Conservation (phyloP, 2,329 filamentous ascomycete genomes). For the Fusarium sp. region DNA sequence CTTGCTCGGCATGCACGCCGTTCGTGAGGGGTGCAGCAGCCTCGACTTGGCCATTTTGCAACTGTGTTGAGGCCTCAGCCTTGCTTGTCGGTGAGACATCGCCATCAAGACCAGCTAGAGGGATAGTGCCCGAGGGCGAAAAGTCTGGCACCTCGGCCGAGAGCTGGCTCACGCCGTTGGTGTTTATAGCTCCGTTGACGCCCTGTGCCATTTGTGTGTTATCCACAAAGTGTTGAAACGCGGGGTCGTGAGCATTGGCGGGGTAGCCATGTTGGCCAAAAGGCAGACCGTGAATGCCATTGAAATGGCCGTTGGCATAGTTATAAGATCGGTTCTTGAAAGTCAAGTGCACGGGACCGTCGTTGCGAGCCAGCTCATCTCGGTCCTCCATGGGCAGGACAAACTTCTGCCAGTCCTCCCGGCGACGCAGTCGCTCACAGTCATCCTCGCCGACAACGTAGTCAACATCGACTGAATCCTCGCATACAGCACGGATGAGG, state of each 20-base stretch:
- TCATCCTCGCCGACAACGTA: constrained; percentile 77
- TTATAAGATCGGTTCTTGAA: constrained; percentile 49
- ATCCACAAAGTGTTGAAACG: constrained; percentile 47
- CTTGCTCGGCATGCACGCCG: constrained; percentile 41
- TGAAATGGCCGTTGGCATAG: constrained; percentile 44
- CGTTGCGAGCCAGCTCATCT: constrained; percentile 74
- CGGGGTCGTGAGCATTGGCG: constrained; percentile 38
- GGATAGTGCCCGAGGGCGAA: constrained; percentile 46
- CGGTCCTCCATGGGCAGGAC: constrained; percentile 75
- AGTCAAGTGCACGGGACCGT: constrained; percentile 62
- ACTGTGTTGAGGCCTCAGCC: constrained; percentile 16
- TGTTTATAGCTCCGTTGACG: constrained; percentile 42
- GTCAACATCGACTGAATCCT: constrained; percentile 75
- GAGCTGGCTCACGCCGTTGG: constrained; percentile 46
- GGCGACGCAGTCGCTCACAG: constrained; percentile 77
- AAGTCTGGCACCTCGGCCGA: constrained; percentile 54
- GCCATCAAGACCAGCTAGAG: constrained; percentile 23
- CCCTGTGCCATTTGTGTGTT: constrained; percentile 51
- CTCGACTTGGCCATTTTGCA: constrained; percentile 38
- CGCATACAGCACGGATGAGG: constrained; percentile 76
- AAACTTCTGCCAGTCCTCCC: constrained; percentile 80
- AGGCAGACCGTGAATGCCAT: constrained; percentile 44
- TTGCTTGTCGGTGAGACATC: constrained; percentile 19
- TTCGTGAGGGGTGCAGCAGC: constrained; percentile 38
- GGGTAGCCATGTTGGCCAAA: constrained; percentile 47